Evolutionary conservation across 2,329 filamentous ascomycete genomes (phyloP), one percentile per base, ranked within the genome.

Genomic region (Ambrosiella xylebori): DNA sequence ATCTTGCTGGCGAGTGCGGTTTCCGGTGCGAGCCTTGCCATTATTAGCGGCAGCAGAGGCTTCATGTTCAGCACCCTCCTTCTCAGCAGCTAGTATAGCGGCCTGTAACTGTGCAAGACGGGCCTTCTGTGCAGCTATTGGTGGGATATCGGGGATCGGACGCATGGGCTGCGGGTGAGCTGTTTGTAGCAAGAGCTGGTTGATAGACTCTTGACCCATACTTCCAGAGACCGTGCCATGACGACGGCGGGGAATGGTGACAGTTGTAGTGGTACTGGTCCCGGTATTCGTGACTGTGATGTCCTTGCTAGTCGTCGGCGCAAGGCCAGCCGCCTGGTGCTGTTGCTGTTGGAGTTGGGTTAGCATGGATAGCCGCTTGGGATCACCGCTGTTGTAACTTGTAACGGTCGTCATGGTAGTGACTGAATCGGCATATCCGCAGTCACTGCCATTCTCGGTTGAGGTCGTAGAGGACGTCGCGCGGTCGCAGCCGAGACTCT

Each of bases 101-200:
- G 56, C 59, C 53, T 61, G 59, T 7, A 60, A 36, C 44, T 60
- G 54, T 9, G 58, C 58, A 2, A 60, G 54, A 37, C 52, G 56
- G 37, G 58, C 58, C 35, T 60, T 60, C 35, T 60, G 58, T 0
- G 54, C 59, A 44, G 55, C 59, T 12, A 60, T 57, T 1, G 57
- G 59, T 15, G 59, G 59, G 11, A 61, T 61, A 44, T 59, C 59
- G 3, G 59, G 59, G 9, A 58, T 56, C 2, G 59, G 59, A 2
- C 59, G 44, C 35, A 54, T 47, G 11, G 59, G 59, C 4, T 44
- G 45, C 13, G 59, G 58, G 41, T 60, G 54, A 5, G 49, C 49
- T 15, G 49, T 52, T 36, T 57, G 49, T 11, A 45, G 58, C 3
- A 60, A 36, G 11, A 60, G 54, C 17, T 57, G 54, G 13, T 60